A percentile compares a stretch with the other conserved stretches of the same genome.
phyloP scores from a whole-genome alignment of 139 green algal genomes.

The Auxenochlorella pyrenoidosa region DNA sequence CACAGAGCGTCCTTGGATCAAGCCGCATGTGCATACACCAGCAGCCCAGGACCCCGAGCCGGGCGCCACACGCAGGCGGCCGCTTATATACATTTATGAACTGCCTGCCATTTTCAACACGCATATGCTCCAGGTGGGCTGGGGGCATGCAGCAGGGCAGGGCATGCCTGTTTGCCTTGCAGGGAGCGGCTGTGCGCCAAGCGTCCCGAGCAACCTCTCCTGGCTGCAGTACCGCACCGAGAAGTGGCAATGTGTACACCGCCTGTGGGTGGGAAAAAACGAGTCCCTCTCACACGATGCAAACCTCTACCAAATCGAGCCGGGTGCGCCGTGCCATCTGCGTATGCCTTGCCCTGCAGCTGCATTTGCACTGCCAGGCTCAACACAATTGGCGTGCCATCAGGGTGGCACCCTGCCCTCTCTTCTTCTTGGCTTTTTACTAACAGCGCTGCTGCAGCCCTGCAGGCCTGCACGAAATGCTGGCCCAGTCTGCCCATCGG shows the following conservation, averaged over 20 bases:
- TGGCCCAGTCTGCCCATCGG: constrained; percentile 58
- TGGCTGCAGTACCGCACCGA: constrained; percentile 60
- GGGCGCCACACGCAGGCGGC: constrained; percentile 42
- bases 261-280: not conserved
- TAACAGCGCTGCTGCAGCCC: not conserved
- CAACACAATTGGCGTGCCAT: too few relatives aligned
- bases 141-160: not conserved
- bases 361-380: too few relatives aligned
- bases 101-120: constrained; percentile 48
- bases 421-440: too few relatives aligned
- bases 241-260: not conserved
- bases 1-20: constrained; percentile 39
- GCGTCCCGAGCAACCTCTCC: too few relatives aligned
- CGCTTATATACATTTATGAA: constrained; percentile 62
- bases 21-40: constrained; percentile 19
- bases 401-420: too few relatives aligned
- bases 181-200: too few relatives aligned
- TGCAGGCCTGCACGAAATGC: not conserved
- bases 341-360: too few relatives aligned
- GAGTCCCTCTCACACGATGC: not conserved
- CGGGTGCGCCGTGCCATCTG: constrained; percentile 7
- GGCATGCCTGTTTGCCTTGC: not conserved
- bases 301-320: constrained; percentile 40
- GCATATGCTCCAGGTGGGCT: constrained; percentile 56
- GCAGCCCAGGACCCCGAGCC: constrained; percentile 22